These are phyloP conservation scores for Setomelanomma holmii DNA, from an alignment of 2,329 filamentous ascomycete species.

Conservation along the genomic window DNA sequence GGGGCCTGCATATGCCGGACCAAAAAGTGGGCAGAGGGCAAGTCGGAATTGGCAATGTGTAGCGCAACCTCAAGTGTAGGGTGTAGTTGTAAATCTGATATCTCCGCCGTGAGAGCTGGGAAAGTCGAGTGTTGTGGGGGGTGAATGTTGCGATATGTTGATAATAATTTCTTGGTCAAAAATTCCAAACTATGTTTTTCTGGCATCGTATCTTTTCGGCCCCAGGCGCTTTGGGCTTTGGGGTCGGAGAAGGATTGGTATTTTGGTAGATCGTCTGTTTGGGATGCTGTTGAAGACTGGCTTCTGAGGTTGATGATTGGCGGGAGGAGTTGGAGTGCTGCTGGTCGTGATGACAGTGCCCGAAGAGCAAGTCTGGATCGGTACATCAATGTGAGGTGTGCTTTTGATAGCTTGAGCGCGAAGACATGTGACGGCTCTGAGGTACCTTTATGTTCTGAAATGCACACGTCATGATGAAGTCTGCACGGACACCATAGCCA, in stretches of 20 bases:
- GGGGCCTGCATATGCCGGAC: conserved; percentile 60
- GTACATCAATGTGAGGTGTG: background rate
- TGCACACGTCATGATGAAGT: conserved; percentile 33
- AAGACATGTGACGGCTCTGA: conserved; percentile 14
- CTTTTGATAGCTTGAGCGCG: background rate
- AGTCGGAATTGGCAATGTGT: conserved; percentile 60
- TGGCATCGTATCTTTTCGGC: background rate
- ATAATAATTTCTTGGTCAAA: conserved; percentile 19
- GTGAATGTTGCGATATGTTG: conserved; percentile 12
- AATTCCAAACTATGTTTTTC: conserved; percentile 8
- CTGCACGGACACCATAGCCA: conserved; percentile 4
- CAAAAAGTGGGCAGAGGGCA: conserved; percentile 60
- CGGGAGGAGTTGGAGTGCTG: background rate
- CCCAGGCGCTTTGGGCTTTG: conserved; percentile 1
- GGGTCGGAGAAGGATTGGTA: background rate
- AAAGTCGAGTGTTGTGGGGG: conserved; percentile 20
- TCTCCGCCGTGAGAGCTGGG: conserved; percentile 20
- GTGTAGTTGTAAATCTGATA: conserved; percentile 49
- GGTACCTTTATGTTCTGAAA: background rate
- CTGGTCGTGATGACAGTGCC: background rate
- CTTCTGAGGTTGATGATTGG: background rate
- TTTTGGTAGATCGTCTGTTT: background rate
- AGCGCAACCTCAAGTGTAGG: conserved; percentile 59
- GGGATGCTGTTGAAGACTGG: background rate
- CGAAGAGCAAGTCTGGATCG: background rate